Base-by-base conservation (phyloP, 768 basidiomycete species). In the Collybiopsis luxurians region DNA sequence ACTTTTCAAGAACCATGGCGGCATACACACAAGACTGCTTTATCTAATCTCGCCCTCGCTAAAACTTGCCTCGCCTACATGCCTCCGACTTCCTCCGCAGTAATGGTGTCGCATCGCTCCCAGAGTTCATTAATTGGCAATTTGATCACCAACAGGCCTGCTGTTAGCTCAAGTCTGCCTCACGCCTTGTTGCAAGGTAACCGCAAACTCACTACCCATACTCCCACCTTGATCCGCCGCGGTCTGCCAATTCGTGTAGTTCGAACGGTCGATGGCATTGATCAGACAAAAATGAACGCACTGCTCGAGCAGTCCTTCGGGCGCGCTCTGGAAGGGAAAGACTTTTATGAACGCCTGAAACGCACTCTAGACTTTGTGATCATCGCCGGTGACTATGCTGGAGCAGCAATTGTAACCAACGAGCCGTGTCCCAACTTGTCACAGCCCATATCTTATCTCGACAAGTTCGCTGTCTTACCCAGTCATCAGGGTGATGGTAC, bases 401-500 rank as follows among this genome's bases (percentile, higher is more conserved):
- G 95, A 26, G 94, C 93, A 6, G 97, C 95, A 21, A 83, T 99
- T 64, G 94, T 98, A 54, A 99, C 97, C 31, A 78, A 80, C 58
- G 82, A 86, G 57, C 64, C 70, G 30, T 68, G 69, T 50, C 64
- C 78, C n/a, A 71, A 62, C 34, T 67, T 60, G 21, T 57, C 71
- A 7, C 51, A 60, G 1, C 81, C 87, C 5, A 85, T 96, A 59
- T 87, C 91, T 15, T 99, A 99, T 73, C 84, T 99, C 47, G 97
- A 99, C 79, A 99, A 99, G 74, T 99, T 99, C 69, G 96, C 95
- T 15, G 95, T 99, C 39, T 79, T 95, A 38, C 97, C 97, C 2
- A 86, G 79, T 58, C 86, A 98, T 67, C 97, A 99, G 71, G 97
- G 97, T 21, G 96, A 98, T 65, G 97, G 97, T 17, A 98, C 97